phyloP scores from a whole-genome alignment of 306 rosid species.

The Acacia melanoxylon region DNA sequence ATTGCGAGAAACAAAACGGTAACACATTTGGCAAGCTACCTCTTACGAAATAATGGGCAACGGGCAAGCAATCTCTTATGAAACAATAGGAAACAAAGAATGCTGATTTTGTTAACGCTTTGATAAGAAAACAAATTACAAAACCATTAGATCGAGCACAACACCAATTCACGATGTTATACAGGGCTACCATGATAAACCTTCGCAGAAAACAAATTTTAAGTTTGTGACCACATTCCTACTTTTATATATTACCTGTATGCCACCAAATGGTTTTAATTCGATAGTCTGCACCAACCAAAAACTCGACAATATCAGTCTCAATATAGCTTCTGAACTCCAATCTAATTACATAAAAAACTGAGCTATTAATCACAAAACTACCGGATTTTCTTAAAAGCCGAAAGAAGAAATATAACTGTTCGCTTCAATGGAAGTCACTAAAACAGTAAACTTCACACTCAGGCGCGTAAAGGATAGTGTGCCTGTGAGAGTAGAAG shows the following conservation, averaged over 20 bases:
- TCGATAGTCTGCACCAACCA: constrained; percentile 71
- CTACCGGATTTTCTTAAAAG: neutral
- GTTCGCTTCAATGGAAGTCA: neutral
- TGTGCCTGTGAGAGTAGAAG: constrained; percentile 73
- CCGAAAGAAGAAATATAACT: neutral
- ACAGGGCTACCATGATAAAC: neutral
- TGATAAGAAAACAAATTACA: neutral
- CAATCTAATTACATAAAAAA: neutral
- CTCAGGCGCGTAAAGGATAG: neutral
- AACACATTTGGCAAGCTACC: constrained; percentile 13
- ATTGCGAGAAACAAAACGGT: neutral
- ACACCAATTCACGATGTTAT: neutral
- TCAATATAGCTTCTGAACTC: neutral
- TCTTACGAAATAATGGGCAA: too few relatives aligned
- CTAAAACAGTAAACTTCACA: neutral
- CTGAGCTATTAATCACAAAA: neutral
- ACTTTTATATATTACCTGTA: constrained; percentile 59
- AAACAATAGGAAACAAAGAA: neutral
- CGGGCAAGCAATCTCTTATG: too few relatives aligned
- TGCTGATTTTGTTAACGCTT: neutral
- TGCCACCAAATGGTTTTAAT: constrained; percentile 73
- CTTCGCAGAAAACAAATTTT: neutral
- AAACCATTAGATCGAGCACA: neutral
- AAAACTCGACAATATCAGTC: constrained; percentile 9
- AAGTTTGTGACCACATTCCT: constrained; percentile 44